Evolutionary conservation across 495 filamentous ascomycete genomes (phyloP).

Genomic region (Cenococcum geophilum): DNA sequence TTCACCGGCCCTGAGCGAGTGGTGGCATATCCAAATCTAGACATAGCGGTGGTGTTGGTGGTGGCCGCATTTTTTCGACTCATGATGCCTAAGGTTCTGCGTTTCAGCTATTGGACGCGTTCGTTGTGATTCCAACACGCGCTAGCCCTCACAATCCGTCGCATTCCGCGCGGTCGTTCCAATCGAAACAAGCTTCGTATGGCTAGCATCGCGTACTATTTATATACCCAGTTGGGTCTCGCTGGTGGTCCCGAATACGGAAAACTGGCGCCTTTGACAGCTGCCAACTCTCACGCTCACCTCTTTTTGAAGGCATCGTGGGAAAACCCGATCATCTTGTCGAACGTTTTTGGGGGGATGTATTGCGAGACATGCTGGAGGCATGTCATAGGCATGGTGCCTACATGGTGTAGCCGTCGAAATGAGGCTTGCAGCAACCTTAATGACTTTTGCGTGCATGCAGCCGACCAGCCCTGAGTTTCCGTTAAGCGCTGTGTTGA

Average conservation of each 20-base stretch:
- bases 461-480: constrained; percentile 2
- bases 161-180: neutral
- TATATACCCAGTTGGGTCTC: neutral
- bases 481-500: constrained; percentile 9
- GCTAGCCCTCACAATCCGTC: neutral
- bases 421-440: neutral
- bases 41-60: too few relatives aligned
- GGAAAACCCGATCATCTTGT: constrained; percentile 13
- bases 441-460: neutral
- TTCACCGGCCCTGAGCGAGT: too few relatives aligned
- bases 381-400: too few relatives aligned
- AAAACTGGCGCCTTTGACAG: neutral
- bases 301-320: neutral
- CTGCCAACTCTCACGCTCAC: neutral
- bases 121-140: neutral
- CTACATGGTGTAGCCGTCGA: neutral
- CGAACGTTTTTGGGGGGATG: constrained; percentile 17
- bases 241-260: neutral
- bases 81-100: neutral
- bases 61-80: neutral
- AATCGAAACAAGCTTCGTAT: too few relatives aligned
- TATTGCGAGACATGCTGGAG: neutral
- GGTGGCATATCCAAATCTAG: neutral
- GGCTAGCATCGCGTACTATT: constrained; percentile 13
- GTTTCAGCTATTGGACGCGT: neutral